These are phyloP conservation scores for Diaporthe ilicicola DNA, from an alignment of 2,329 filamentous ascomycete species.

Conservation along the genomic window DNA sequence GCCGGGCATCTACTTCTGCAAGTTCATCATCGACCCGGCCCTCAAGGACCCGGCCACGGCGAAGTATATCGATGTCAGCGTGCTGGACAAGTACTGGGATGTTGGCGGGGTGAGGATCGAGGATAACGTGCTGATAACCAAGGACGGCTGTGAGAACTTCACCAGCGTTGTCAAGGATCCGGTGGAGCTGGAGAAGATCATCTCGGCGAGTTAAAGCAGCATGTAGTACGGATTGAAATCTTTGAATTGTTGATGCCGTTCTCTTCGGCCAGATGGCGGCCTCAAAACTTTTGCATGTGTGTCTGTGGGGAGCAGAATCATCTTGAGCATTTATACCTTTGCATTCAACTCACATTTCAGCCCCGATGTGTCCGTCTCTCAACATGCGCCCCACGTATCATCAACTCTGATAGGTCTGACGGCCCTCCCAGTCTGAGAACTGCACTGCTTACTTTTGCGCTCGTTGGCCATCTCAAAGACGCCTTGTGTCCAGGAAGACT, in stretches of 20 bases:
- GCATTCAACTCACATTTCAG: no score
- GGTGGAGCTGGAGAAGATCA: conserved; percentile 64
- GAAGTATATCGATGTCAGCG: conserved; percentile 78
- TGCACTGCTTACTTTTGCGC: no score
- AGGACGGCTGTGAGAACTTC: conserved; percentile 68
- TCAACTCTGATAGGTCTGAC: no score
- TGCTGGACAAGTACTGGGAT: conserved; percentile 82
- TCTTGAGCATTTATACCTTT: no score
- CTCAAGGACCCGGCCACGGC: conserved; percentile 75
- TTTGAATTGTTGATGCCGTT: not conserved
- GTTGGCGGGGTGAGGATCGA: conserved; percentile 79
- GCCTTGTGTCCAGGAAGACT: no score
- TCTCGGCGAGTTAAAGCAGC: conserved; percentile 41
- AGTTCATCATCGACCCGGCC: conserved; percentile 86
- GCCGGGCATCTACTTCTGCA: conserved; percentile 93
- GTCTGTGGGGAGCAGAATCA: no score
- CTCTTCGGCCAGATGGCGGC: not conserved
- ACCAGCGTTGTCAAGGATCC: conserved; percentile 72
- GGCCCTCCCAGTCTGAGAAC: no score
- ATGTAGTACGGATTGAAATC: not conserved
- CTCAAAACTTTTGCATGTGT: no score
- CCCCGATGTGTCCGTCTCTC: no score
- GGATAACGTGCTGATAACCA: conserved; percentile 72
- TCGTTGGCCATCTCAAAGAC: no score
- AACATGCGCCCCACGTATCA: no score